Evolutionary conservation across 1,284 basidiomycete species (phyloP), one percentile per base, ranked within the genome.

Genomic region (Lentinus polychrous): DNA sequence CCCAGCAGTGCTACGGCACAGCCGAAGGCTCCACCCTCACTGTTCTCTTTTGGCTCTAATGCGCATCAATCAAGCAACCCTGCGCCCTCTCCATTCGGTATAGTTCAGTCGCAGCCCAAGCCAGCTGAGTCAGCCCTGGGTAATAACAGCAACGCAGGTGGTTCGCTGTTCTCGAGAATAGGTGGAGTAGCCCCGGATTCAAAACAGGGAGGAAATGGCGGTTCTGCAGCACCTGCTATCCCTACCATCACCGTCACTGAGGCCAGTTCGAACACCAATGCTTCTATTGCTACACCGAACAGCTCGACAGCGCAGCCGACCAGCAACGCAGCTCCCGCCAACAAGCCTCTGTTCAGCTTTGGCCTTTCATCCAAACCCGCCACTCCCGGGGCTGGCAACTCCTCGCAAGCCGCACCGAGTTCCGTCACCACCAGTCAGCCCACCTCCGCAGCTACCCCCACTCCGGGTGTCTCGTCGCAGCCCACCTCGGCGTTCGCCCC

Each of bases 291-390:
- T 18, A 11, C 43, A 45, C 14, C 35, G 33, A n/a, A n/a, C n/a
- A n/a, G n/a, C n/a, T n/a, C n/a, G n/a, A n/a, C n/a, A n/a, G n/a
- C n/a, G n/a, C 39, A 34, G 23, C 43, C 36, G 33, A 31, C 27
- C 12, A 22, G 17, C 1, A 44, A 37, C 8, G 17, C 48, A 17
- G 42, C 55, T 11, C 38, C 55, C 3, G 44, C 55, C 5, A 55
- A 57, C 42, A 49, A 55, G 1, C 47, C 47, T 33, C 65, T 65
- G 49, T 68, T 68, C 56, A 62, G 54, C 41, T 68, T 68, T 38
- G 62, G 61, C 5, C 42, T 62, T 22, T 27, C n/a, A n/a, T 6
- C 55, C 1, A 44, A 49, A 12, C 17, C 55, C 18, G 20, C 51
- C 14, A 33, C 46, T 18, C 48, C 50, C 0, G 27, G 5, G 10